Evolutionary conservation across 2,329 filamentous ascomycete species (phyloP).

Genomic region (Beauveria pseudobassiana): DNA sequence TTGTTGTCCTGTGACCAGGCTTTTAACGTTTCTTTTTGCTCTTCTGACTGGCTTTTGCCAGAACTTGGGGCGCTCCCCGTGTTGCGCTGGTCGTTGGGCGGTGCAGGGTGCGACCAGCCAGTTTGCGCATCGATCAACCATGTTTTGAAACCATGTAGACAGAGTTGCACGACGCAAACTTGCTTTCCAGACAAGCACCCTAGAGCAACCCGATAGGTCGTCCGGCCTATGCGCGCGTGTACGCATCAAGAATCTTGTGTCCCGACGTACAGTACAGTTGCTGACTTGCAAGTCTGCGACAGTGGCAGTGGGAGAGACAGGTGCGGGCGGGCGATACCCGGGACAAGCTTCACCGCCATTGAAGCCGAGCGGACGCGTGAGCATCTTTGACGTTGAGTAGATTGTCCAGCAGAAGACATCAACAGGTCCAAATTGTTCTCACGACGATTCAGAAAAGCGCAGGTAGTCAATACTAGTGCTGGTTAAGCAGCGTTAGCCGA

Average conservation of each 20-base stretch:
- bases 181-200: not conserved
- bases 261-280: too few species aligned
- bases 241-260: not conserved
- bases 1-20: not conserved
- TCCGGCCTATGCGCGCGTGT: not conserved
- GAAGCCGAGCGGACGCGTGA: too few species aligned
- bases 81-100: not conserved
- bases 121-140: not conserved
- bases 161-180: constrained; percentile 1
- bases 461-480: too few species aligned
- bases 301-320: too few species aligned
- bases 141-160: not conserved
- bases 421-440: too few species aligned
- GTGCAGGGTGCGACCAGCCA: not conserved
- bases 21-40: not conserved
- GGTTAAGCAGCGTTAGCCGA: too few species aligned
- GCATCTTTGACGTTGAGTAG: too few species aligned
- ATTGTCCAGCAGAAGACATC: too few species aligned
- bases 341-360: too few species aligned
- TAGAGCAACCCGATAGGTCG: not conserved
- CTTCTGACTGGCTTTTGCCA: not conserved
- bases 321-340: too few species aligned
- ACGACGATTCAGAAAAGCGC: too few species aligned
- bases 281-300: too few species aligned
- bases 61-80: not conserved